Base-by-base conservation (phyloP, 306 rosid genomes). In the Castanea sativa region DNA sequence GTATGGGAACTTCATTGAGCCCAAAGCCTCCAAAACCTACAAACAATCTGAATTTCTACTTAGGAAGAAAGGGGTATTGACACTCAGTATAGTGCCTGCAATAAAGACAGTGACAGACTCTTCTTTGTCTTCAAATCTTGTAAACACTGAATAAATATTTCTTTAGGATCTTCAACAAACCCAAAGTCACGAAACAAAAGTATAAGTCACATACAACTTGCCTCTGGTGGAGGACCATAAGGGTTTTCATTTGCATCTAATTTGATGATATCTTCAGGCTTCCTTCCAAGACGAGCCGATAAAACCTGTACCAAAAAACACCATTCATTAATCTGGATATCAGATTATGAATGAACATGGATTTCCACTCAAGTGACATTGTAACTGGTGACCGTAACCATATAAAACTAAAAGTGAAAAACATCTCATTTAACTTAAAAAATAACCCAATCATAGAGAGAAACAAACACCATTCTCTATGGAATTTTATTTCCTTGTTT, bases 181-280 rank as follows among this genome's bases (percentile, higher is more conserved):
- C 65, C 71, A 13, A 58, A 60, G 27, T 4, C 55, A 11, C 13
- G 38, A 51, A 43, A 13, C 11, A 38, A 45, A 55, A 76, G 57
- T 23, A 27, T 9, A 23, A 23, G 55, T 49, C 35, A 3, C 5
- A 64, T 56, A 25, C 63, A 74, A 51, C 91, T 88, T 76, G 79
- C 99, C 93, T 95, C 99, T 0, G 99, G 99, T 41, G 99, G 97
- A 78, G 98, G 98, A 75, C 98, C 98, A 21, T 95, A 95, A n/a
- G 98, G 99, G 73, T 95, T 93, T 83, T 95, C 99, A 85, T 93
- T 95, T 58, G 99, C 99, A 82, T 93, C 99, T 83, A 95, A 87
- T 84, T 95, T 95, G 87, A 95, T 83, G 81, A 95, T 95, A 74
- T 93, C 98, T 90, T 95, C 99, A 73, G 97, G 97, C 83, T 91